Percentiles rank a stretch among this genome's conserved stretches.
phyloP scores from a whole-genome alignment of 495 filamentous ascomycete genomes.

The Neurospora tetraspora region DNA sequence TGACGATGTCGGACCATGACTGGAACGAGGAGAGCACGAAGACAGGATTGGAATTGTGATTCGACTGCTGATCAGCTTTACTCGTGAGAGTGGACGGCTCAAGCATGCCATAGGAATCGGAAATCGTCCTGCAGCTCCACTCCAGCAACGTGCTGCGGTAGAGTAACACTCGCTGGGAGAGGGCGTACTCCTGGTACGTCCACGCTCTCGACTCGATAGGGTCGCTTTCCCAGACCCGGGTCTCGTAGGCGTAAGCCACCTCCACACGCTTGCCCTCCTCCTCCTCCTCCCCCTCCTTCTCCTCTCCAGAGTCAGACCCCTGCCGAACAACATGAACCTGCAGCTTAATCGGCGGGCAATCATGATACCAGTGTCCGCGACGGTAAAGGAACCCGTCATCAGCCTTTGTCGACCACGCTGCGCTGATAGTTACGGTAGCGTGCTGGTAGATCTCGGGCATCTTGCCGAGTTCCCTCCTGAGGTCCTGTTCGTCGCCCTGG shows the following conservation, averaged over 20 bases:
- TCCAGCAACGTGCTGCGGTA: background rate
- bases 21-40: background rate
- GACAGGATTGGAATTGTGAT: background rate
- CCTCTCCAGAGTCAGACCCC: background rate
- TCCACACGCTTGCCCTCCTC: background rate
- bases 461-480: background rate
- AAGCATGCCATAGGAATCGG: background rate
- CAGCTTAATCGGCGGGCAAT: background rate
- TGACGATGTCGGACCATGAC: background rate
- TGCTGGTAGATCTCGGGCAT: constrained; percentile 1
- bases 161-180: background rate
- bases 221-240: background rate
- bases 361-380: background rate
- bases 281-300: too few relatives aligned
- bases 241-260: background rate
- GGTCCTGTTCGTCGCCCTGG: background rate
- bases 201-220: background rate
- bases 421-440: constrained; percentile 1
- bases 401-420: background rate
- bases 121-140: background rate
- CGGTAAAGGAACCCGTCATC: background rate
- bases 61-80: background rate
- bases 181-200: background rate
- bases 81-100: background rate
- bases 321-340: background rate